phyloP scores from a whole-genome alignment of 345 rosid species.

The Sonneratia caseolaris region DNA sequence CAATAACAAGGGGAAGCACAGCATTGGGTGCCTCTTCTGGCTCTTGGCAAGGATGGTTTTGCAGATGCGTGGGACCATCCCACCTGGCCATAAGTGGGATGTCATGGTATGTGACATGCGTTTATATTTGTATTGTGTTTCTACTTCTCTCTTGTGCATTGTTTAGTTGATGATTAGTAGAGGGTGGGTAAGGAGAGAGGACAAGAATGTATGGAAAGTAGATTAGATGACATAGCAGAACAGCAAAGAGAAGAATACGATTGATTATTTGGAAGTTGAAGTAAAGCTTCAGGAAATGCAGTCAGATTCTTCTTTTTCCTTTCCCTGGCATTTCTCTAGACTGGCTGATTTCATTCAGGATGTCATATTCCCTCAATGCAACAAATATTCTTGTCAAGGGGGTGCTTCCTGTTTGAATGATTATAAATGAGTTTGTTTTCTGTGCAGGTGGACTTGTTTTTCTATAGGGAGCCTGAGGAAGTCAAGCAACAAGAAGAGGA shows the following conservation, averaged over 20 bases:
- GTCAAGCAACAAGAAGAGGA: slow-evolving; percentile 45
- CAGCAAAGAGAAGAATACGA: neutral
- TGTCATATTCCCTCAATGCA: neutral
- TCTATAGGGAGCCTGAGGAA: slow-evolving; percentile 27
- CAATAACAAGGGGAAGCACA: slow-evolving; percentile 88
- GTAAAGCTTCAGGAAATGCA: neutral
- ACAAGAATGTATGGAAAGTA: neutral
- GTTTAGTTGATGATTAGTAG: neutral
- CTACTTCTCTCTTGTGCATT: neutral
- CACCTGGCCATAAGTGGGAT: slow-evolving; percentile 16
- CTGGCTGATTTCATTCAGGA: neutral
- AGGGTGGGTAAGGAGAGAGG: neutral
- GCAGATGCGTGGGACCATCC: slow-evolving; percentile 88
- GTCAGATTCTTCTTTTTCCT: neutral
- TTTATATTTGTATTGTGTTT: neutral
- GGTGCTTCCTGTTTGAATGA: neutral
- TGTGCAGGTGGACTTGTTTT: slow-evolving; percentile 49
- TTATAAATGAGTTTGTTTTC: neutral
- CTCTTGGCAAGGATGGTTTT: slow-evolving; percentile 79
- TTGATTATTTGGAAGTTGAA: no score
- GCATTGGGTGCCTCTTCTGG: slow-evolving; percentile 84
- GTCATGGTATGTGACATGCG: neutral
- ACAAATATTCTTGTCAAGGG: neutral
- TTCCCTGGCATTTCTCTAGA: neutral
- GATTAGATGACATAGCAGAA: neutral